These are phyloP conservation scores for Xylaria sp. DNA, from an alignment of 2,329 filamentous ascomycete genomes.

Conservation along the genomic window DNA sequence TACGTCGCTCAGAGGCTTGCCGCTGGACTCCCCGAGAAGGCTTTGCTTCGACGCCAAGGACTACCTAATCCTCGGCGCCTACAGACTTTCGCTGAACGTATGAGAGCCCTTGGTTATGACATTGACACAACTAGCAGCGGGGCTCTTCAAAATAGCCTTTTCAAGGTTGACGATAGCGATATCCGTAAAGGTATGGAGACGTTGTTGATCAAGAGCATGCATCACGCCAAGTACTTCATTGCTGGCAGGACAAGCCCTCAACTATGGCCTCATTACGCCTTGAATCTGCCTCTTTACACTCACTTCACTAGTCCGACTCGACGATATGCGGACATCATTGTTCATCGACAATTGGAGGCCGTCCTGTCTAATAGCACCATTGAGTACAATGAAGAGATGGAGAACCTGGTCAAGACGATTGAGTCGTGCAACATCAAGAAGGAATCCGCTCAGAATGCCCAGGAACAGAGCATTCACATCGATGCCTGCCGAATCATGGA, in stretches of 20 bases:
- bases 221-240: constrained; percentile 91
- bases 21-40: constrained; percentile 79
- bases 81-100: constrained; percentile 85
- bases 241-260: constrained; percentile 72
- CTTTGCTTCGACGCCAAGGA: constrained; percentile 79
- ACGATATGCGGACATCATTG: constrained; percentile 89
- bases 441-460: constrained; percentile 92
- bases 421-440: constrained; percentile 99
- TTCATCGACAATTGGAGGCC: constrained; percentile 89
- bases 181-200: constrained; percentile 98
- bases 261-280: constrained; percentile 78
- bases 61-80: constrained; percentile 83
- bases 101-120: constrained; percentile 84
- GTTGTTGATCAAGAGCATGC: constrained; percentile 89
- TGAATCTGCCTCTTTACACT: constrained; percentile 91
- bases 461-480: constrained; percentile 98
- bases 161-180: constrained; percentile 83
- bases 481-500: constrained; percentile 96
- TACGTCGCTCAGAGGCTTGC: constrained; percentile 82
- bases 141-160: constrained; percentile 86
- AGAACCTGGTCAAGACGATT: constrained; percentile 82
- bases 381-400: constrained; percentile 84
- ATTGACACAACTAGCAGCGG: constrained; percentile 88
- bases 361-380: constrained; percentile 74
- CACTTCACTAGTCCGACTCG: constrained; percentile 95